Percentiles rank a stretch among this genome's conserved stretches.
These are phyloP conservation scores for Globisporangium heterothallicum DNA, from an alignment of 352 stramenopile species.

Conservation along the genomic window DNA sequence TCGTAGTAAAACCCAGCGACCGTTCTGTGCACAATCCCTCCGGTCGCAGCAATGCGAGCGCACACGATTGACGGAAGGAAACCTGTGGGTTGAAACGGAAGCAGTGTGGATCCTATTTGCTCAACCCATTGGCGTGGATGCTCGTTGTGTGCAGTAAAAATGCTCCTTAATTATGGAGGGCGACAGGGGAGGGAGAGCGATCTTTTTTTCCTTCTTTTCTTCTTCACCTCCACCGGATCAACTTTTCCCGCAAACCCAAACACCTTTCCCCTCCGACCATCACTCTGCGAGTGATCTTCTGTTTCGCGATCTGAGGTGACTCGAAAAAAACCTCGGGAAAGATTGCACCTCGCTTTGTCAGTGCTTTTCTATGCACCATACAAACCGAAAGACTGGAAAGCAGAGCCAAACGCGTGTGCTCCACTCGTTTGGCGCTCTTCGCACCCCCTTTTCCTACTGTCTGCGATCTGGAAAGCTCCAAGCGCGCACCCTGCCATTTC, in stretches of 20 bases:
- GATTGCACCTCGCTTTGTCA: conserved; percentile 35
- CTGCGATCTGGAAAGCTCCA: too few species aligned
- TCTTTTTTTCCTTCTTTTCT: neutral
- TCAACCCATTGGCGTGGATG: too few species aligned
- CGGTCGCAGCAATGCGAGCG: too few species aligned
- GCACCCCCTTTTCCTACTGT: conserved; percentile 27
- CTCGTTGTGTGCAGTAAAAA: neutral
- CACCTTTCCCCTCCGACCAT: neutral
- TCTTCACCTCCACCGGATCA: neutral
- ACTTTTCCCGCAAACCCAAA: too few species aligned
- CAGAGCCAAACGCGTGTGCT: conserved; percentile 31
- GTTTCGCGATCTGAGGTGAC: neutral
- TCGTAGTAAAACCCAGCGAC: too few species aligned
- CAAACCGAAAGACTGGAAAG: conserved; percentile 4
- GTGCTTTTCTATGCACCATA: conserved; percentile 33
- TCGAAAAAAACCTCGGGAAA: conserved; percentile 33
- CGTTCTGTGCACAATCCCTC: too few species aligned
- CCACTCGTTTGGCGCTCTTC: conserved; percentile 38
- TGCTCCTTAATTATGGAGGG: neutral
- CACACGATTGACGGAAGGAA: too few species aligned
- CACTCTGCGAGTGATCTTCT: neutral
- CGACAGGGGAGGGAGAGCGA: neutral
- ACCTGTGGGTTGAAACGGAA: neutral
- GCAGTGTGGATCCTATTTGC: too few species aligned
- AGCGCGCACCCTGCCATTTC: conserved; percentile 49